phyloP scores from a whole-genome alignment of 2,329 filamentous ascomycete genomes.

The Camptophora hylomeconis region DNA sequence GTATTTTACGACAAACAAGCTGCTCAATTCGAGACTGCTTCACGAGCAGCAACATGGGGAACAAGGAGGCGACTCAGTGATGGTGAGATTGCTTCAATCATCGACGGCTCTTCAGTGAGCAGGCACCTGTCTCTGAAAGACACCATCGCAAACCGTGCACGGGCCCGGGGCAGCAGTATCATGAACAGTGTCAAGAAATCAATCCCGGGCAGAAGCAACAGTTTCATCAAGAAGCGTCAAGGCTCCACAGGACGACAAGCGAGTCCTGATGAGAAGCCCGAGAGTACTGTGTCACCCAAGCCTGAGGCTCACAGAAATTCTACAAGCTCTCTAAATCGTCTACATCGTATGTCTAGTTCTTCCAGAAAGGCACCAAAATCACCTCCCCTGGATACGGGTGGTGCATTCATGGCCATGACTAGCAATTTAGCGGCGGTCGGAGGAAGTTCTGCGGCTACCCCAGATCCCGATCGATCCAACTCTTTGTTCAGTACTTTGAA shows the following conservation, averaged over 20 bases:
- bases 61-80: constrained; percentile 35
- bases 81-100: constrained; percentile 35
- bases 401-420: constrained; percentile 32
- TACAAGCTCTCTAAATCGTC: constrained; percentile 17
- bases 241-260: constrained; percentile 9
- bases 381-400: constrained; percentile 26
- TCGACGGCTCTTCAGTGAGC: constrained; percentile 28
- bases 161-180: constrained; percentile 34
- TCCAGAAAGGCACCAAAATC: constrained; percentile 26
- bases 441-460: constrained; percentile 47
- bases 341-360: constrained; percentile 26
- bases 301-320: constrained; percentile 15
- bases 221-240: constrained; percentile 32
- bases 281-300: constrained; percentile 4
- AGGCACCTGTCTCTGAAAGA: constrained; percentile 26
- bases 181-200: constrained; percentile 21
- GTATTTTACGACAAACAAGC: constrained; percentile 36
- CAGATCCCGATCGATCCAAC: constrained; percentile 28
- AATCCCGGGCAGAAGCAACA: constrained; percentile 29
- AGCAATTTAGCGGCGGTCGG: constrained; percentile 33
- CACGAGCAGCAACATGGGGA: constrained; percentile 42
- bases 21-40: constrained; percentile 40
- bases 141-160: constrained; percentile 20
- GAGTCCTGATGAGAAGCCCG: constrained; percentile 13
- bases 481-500: constrained; percentile 12